These are phyloP conservation scores for Fusarium tricinctum DNA, from an alignment of 2,329 filamentous ascomycete genomes.

Conservation along the genomic window DNA sequence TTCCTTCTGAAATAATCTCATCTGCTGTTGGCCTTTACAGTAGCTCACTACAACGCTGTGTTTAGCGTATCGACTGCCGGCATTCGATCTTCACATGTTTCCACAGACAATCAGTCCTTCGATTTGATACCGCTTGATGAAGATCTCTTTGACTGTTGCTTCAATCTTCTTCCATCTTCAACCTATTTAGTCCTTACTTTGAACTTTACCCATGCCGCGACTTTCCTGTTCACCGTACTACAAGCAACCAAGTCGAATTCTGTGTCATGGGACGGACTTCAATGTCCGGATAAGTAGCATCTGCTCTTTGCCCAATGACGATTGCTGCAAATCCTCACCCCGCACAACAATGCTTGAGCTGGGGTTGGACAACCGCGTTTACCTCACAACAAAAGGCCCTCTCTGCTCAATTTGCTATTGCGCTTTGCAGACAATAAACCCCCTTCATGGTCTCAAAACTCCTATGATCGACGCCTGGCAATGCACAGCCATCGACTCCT, in stretches of 20 bases:
- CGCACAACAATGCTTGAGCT: constrained; percentile 31
- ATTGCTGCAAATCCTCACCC: constrained; percentile 24
- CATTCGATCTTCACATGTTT: neutral
- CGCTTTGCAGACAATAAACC: constrained; percentile 18
- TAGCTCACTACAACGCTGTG: constrained; percentile 1
- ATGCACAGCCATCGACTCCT: constrained; percentile 26
- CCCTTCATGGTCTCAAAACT: constrained; percentile 25
- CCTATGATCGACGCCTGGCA: constrained; percentile 36
- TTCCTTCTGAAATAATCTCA: neutral
- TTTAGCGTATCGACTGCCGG: neutral
- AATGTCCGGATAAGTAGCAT: constrained; percentile 42
- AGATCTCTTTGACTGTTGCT: neutral
- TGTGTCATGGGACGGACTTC: constrained; percentile 44
- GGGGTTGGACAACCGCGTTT: constrained; percentile 38
- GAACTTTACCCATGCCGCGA: neutral
- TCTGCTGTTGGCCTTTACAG: neutral
- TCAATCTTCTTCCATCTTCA: neutral
- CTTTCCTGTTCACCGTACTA: neutral
- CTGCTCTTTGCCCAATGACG: constrained; percentile 38
- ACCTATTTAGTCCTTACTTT: neutral
- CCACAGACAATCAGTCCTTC: neutral
- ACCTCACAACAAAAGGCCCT: constrained; percentile 31
- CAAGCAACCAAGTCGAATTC: neutral
- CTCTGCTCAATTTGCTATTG: constrained; percentile 13
- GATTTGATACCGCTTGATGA: neutral